Percentiles rank a stretch among this genome's conserved stretches.
Evolutionary conservation across 306 rosid species (phyloP).

Genomic region (Cajanus cajan): DNA sequence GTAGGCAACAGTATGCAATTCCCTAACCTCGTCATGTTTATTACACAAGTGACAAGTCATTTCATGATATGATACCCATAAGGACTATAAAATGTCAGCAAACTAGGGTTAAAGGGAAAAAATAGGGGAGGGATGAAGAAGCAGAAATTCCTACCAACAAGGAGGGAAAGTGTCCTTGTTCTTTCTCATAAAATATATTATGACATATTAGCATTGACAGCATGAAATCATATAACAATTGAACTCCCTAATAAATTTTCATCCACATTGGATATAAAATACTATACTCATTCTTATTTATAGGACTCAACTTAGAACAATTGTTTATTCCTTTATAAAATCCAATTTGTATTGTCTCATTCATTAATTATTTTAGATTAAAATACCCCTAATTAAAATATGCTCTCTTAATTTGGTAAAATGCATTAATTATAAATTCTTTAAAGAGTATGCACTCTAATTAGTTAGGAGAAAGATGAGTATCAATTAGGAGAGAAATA

Average conservation of each 20-base stretch:
- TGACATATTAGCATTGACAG: neutral
- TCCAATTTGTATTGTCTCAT: no score
- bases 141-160: slow-evolving; percentile 1
- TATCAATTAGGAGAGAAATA: no score
- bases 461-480: no score
- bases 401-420: no score
- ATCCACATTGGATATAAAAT: neutral
- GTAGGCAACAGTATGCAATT: neutral
- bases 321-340: no score
- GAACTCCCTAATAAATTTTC: slow-evolving; percentile 3
- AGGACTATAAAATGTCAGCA: neutral
- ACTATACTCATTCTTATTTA: no score
- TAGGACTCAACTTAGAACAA: no score
- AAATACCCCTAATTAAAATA: no score
- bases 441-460: no score
- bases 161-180: neutral
- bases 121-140: neutral
- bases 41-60: neutral
- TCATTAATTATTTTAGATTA: no score
- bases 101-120: neutral
- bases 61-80: neutral
- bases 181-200: slow-evolving; percentile 1
- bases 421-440: no score
- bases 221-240: slow-evolving; percentile 4
- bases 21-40: slow-evolving; percentile 12